Evolutionary conservation across 2,329 filamentous ascomycete species (phyloP).

Genomic region (Curvularia eragrostidis): DNA sequence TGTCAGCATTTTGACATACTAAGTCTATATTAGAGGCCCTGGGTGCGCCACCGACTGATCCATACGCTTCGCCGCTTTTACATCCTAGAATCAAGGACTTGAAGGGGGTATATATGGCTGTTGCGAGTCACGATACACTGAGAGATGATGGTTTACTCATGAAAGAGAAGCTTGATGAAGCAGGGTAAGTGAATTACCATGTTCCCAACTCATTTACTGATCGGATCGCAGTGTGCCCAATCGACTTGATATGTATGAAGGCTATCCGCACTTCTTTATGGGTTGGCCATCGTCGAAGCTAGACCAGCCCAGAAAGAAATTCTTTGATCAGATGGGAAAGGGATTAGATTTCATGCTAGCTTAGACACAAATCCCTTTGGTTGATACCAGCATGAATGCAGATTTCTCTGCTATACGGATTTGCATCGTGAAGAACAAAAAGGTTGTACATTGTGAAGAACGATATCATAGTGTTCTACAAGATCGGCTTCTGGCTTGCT

Average conservation of each 20-base stretch:
- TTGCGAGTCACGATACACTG: conserved; percentile 44
- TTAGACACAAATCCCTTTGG: not conserved
- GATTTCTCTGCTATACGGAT: not conserved
- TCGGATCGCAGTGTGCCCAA: conserved; percentile 34
- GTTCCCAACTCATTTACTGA: conserved; percentile 17
- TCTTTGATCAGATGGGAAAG: conserved; percentile 29
- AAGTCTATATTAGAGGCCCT: conserved; percentile 24
- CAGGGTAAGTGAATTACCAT: conserved; percentile 25
- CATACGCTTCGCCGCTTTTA: conserved; percentile 43
- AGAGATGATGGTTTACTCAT: conserved; percentile 47
- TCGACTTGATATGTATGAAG: conserved; percentile 43
- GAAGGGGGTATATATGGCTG: conserved; percentile 43
- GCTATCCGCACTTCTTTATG: conserved; percentile 49
- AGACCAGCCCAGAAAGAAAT: conserved; percentile 33
- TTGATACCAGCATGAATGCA: not conserved
- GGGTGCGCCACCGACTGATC: conserved; percentile 38
- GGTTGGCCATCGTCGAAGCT: conserved; percentile 44
- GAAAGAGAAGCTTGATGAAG: conserved; percentile 36
- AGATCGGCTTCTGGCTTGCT: not conserved
- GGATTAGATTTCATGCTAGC: conserved; percentile 35
- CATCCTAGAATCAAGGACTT: conserved; percentile 40
- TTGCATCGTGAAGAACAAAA: not conserved
- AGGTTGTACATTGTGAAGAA: not conserved
- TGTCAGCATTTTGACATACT: not conserved
- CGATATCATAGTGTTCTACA: not conserved